Conservation (phyloP, 2,329 filamentous ascomycete species). For the Dactylonectria macrodidyma region DNA sequence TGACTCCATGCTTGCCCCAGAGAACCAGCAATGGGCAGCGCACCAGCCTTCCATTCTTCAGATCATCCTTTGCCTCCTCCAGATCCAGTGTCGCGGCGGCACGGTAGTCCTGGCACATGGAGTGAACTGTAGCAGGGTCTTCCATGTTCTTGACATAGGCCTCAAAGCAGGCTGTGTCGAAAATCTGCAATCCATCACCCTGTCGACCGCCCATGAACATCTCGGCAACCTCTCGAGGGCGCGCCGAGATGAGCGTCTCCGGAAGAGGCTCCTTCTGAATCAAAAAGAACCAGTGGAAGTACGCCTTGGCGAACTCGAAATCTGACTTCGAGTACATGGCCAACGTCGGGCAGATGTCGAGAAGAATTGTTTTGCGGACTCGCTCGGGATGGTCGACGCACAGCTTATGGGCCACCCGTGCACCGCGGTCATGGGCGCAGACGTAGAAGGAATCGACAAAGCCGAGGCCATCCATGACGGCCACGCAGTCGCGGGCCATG, state of each 20-base stretch:
- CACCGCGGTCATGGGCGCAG: slow-evolving; percentile 71
- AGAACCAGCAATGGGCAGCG: slow-evolving; percentile 63
- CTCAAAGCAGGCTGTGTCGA: slow-evolving; percentile 53
- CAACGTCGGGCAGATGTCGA: slow-evolving; percentile 70
- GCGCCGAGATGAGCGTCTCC: slow-evolving; percentile 60
- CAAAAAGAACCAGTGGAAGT: slow-evolving; percentile 74
- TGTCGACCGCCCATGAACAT: slow-evolving; percentile 59
- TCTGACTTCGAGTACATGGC: slow-evolving; percentile 65
- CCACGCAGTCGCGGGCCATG: slow-evolving; percentile 64
- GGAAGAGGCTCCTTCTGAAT: slow-evolving; percentile 67
- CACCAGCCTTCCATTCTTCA: slow-evolving; percentile 59
- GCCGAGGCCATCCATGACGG: slow-evolving; percentile 61
- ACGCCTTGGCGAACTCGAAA: slow-evolving; percentile 61
- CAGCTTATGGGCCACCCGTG: slow-evolving; percentile 68
- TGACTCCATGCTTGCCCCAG: slow-evolving; percentile 64
- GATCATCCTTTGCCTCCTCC: slow-evolving; percentile 63
- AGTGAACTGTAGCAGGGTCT: slow-evolving; percentile 59
- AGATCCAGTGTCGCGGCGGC: slow-evolving; percentile 67
- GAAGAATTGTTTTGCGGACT: slow-evolving; percentile 59
- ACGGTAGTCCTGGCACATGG: slow-evolving; percentile 70
- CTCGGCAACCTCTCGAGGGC: slow-evolving; percentile 58
- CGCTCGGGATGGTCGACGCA: slow-evolving; percentile 61
- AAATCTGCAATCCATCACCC: slow-evolving; percentile 53
- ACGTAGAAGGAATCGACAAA: slow-evolving; percentile 59
- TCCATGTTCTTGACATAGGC: slow-evolving; percentile 60